Conservation (phyloP, 768 basidiomycete species). For the Podaxis carcinomalis region DNA sequence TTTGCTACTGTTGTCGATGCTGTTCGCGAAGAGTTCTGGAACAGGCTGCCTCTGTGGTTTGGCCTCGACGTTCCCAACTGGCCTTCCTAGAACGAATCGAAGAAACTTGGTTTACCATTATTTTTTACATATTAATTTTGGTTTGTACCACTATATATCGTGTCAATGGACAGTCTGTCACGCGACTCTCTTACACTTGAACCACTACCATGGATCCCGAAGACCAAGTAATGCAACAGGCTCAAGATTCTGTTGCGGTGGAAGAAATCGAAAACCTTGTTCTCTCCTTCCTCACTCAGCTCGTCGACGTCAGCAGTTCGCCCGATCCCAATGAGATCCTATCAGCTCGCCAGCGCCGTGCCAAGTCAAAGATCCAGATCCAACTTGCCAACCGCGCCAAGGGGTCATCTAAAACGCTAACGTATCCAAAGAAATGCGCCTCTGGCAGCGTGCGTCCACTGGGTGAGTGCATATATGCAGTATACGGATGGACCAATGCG, state of each 20-base stretch:
- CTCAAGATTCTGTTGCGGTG: background rate
- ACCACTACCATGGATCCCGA: background rate
- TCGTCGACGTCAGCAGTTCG: constrained; percentile 17
- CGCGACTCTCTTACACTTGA: background rate
- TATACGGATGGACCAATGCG: background rate
- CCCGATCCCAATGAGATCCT: constrained; percentile 9
- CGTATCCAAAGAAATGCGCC: constrained; percentile 30
- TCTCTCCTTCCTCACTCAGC: constrained; percentile 31
- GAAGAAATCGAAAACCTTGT: constrained; percentile 29
- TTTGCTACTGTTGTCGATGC: constrained; percentile 57
- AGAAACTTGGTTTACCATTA: background rate
- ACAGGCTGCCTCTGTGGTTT: constrained; percentile 62
- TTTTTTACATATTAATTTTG: background rate
- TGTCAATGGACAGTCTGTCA: background rate
- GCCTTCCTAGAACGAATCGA: constrained; percentile 14
- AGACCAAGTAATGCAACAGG: background rate
- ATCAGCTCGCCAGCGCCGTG: constrained; percentile 2
- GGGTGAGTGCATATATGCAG: constrained; percentile 25
- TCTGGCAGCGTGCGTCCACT: constrained; percentile 35
- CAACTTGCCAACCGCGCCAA: constrained; percentile 32
- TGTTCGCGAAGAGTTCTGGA: constrained; percentile 64
- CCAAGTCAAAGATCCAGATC: constrained; percentile 26
- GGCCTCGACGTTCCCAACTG: constrained; percentile 38
- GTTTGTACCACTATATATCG: constrained; percentile 1
- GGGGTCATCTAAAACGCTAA: constrained; percentile 18